Evolutionary conservation across 495 filamentous ascomycete genomes (phyloP).

Genomic region (Trichoderma asperelloides): DNA sequence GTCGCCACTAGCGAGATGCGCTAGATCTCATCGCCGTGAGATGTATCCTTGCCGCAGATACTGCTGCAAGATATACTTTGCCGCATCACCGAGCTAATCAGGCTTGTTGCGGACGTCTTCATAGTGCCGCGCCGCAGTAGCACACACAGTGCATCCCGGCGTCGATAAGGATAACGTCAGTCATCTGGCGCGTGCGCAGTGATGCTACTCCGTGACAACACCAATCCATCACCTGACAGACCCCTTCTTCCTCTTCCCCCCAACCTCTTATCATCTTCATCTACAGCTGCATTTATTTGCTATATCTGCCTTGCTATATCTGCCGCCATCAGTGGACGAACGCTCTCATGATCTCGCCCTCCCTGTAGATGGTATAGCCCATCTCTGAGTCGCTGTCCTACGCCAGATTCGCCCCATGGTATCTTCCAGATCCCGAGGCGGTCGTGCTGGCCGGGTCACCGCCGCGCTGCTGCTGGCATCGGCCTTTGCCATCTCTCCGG

Average conservation of each 20-base stretch:
- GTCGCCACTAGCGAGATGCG: not conserved
- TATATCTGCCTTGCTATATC: not conserved
- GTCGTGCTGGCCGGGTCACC: slow-evolving; percentile 49
- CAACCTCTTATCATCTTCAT: not conserved
- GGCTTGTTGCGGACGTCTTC: not conserved
- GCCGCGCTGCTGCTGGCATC: slow-evolving; percentile 47
- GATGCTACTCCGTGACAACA: slow-evolving; percentile 10
- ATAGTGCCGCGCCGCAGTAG: not conserved
- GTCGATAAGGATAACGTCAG: not conserved
- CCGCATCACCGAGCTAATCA: not conserved
- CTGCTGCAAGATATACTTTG: not conserved
- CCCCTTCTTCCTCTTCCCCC: slow-evolving; percentile 15
- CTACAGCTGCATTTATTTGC: not conserved
- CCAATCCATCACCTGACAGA: slow-evolving; percentile 6
- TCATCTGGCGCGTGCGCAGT: slow-evolving; percentile 3
- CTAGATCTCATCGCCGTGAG: not conserved
- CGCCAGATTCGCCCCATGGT: slow-evolving; percentile 27
- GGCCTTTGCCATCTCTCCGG: slow-evolving; percentile 48
- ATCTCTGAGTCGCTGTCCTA: slow-evolving; percentile 14
- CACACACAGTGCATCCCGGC: not conserved
- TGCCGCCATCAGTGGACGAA: not conserved
- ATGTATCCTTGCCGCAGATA: not conserved
- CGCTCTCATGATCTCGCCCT: slow-evolving; percentile 13
- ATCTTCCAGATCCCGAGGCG: slow-evolving; percentile 25
- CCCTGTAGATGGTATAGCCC: slow-evolving; percentile 21